These are phyloP conservation scores for Ploettnerulaceae sp. DNA, from an alignment of 2,329 filamentous ascomycete genomes.

Conservation along the genomic window DNA sequence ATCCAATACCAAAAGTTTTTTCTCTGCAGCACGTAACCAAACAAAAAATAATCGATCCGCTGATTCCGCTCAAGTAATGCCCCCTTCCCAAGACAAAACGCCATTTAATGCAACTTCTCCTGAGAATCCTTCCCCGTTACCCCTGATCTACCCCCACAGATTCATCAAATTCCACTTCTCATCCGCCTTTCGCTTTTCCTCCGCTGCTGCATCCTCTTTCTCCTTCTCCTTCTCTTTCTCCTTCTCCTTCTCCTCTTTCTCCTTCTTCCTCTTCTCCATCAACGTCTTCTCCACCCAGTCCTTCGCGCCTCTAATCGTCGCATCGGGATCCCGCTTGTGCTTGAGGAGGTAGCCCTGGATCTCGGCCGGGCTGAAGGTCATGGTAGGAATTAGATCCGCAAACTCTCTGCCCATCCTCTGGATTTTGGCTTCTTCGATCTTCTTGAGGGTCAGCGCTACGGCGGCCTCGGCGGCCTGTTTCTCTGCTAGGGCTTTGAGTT, in stretches of 20 bases:
- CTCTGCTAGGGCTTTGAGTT: constrained; percentile 2
- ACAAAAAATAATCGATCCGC: too few relatives aligned
- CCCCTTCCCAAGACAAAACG: too few relatives aligned
- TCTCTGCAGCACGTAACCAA: too few relatives aligned
- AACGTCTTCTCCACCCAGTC: constrained; percentile 49
- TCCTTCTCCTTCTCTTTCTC: constrained; percentile 26
- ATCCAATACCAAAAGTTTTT: too few relatives aligned
- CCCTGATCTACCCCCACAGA: too few relatives aligned
- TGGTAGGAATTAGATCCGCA: constrained; percentile 46
- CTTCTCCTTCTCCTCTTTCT: constrained; percentile 26
- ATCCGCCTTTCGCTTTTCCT: constrained; percentile 8
- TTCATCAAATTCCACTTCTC: not conserved
- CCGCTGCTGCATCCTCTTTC: constrained; percentile 22
- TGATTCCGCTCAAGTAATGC: too few relatives aligned
- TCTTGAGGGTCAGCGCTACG: not conserved
- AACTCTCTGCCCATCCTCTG: constrained; percentile 48
- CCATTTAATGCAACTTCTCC: too few relatives aligned
- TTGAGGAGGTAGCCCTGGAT: constrained; percentile 62
- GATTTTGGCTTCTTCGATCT: constrained; percentile 14
- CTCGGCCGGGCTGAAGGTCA: constrained; percentile 55
- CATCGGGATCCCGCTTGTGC: constrained; percentile 52
- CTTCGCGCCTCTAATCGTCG: constrained; percentile 48
- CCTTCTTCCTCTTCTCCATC: constrained; percentile 42
- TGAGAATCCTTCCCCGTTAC: too few relatives aligned
- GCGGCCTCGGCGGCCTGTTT: constrained; percentile 8